phyloP scores from a whole-genome alignment of 1,284 basidiomycete species.

The Sporisorium graminicola region DNA sequence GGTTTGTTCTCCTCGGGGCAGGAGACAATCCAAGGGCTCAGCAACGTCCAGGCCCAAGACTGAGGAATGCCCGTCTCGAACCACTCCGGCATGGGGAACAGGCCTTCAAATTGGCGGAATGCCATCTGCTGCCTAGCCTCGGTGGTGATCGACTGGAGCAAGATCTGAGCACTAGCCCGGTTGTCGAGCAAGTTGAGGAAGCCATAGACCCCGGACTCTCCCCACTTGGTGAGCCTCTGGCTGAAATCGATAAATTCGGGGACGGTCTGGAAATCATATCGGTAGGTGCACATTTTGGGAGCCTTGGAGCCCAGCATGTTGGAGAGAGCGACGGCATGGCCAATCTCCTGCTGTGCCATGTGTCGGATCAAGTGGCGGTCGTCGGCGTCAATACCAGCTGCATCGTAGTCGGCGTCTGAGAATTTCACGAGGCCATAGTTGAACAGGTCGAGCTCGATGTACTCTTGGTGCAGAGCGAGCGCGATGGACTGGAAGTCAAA shows the following conservation, averaged over 20 bases:
- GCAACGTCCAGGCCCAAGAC: slow-evolving; percentile 61
- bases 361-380: slow-evolving; percentile 49
- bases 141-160: slow-evolving; percentile 60
- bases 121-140: slow-evolving; percentile 56
- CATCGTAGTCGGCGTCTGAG: slow-evolving; percentile 52
- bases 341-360: slow-evolving; percentile 61
- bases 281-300: slow-evolving; percentile 53
- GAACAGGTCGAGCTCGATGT: slow-evolving; percentile 63
- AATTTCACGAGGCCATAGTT: slow-evolving; percentile 58
- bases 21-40: slow-evolving; percentile 46
- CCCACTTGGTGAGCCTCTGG: slow-evolving; percentile 55
- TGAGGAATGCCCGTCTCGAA: slow-evolving; percentile 61
- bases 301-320: slow-evolving; percentile 57
- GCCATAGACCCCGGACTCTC: slow-evolving; percentile 58
- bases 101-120: slow-evolving; percentile 54
- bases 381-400: slow-evolving; percentile 45
- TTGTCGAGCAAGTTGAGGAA: slow-evolving; percentile 57
- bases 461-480: slow-evolving; percentile 56
- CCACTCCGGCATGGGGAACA: slow-evolving; percentile 53
- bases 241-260: slow-evolving; percentile 55
- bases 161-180: slow-evolving; percentile 51
- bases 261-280: slow-evolving; percentile 51
- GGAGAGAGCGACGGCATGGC: slow-evolving; percentile 51
- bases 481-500: slow-evolving; percentile 57
- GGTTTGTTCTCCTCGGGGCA: slow-evolving; percentile 55